A percentile compares a stretch with the other conserved stretches of the same genome.
These are phyloP conservation scores for Artomyces pyxidatus DNA, from an alignment of 768 basidiomycete species.

Conservation along the genomic window DNA sequence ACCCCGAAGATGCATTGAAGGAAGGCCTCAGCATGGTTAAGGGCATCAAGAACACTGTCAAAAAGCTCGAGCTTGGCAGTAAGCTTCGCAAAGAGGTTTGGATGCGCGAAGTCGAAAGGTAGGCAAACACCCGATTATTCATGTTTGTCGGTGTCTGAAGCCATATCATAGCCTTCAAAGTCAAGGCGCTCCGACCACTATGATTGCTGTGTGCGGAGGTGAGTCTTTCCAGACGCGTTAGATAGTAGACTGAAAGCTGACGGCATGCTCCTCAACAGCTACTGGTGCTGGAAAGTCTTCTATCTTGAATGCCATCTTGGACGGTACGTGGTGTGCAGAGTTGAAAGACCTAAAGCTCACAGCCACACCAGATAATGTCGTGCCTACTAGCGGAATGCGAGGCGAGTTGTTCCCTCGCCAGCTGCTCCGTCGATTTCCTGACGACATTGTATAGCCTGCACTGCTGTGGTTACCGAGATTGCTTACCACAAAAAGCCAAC, in stretches of 20 bases:
- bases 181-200: conserved; percentile 45
- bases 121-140: conserved; percentile 9
- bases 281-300: conserved; percentile 60
- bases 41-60: conserved; percentile 34
- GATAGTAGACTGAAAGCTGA: background rate
- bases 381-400: conserved; percentile 61
- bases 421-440: background rate
- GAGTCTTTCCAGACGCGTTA: conserved; percentile 11
- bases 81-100: conserved; percentile 53
- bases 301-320: conserved; percentile 51
- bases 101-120: conserved; percentile 46
- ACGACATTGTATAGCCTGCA: conserved; percentile 39
- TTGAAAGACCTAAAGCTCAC: no score
- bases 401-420: conserved; percentile 26
- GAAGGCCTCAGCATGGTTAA: conserved; percentile 48
- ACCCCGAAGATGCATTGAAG: conserved; percentile 40
- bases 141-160: background rate
- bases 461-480: conserved; percentile 58
- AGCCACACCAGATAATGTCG: conserved; percentile 50
- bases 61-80: conserved; percentile 41
- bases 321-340: conserved; percentile 29
- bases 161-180: conserved; percentile 30
- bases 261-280: conserved; percentile 23
- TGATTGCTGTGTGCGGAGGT: conserved; percentile 64
- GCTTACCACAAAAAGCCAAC: conserved; percentile 45